Percentiles rank a stretch among this genome's conserved stretches.
Conservation (phyloP, 306 rosid species). For the Mimosa bimucronata region DNA sequence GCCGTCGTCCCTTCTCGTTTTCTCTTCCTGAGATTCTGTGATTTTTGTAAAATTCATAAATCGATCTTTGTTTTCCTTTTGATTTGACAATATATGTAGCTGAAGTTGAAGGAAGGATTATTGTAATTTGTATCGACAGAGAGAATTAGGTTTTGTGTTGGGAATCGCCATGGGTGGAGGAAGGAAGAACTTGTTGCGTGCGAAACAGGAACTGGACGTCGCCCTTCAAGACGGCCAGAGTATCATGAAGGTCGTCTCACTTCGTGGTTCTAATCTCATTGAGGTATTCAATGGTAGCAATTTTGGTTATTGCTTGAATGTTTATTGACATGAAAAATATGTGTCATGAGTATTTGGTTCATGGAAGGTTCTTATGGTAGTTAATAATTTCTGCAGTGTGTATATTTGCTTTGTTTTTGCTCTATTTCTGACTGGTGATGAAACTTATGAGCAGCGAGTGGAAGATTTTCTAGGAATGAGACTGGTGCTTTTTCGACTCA, state of each 20-base stretch:
- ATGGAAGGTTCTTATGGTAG: neutral
- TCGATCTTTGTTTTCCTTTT: neutral
- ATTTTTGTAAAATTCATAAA: neutral
- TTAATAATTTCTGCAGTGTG: neutral
- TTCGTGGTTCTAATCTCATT: slow-evolving; percentile 84
- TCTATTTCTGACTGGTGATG: neutral
- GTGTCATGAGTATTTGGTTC: neutral
- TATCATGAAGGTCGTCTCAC: slow-evolving; percentile 75
- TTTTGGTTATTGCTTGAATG: neutral
- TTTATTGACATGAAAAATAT: neutral
- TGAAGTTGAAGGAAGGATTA: neutral
- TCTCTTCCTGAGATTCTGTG: neutral
- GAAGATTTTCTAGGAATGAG: neutral
- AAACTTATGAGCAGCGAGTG: neutral
- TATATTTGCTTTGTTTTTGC: neutral
- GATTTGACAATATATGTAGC: neutral
- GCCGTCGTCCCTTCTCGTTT: neutral
- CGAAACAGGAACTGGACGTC: slow-evolving; percentile 45
- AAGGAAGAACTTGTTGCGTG: slow-evolving; percentile 88
- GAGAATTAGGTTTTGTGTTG: neutral
- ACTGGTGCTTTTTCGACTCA: neutral
- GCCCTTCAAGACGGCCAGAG: slow-evolving; percentile 63
- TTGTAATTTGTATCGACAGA: too few relatives aligned
- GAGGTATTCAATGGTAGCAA: slow-evolving; percentile 46
- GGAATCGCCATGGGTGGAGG: slow-evolving; percentile 73